Percentiles rank a stretch among this genome's conserved stretches.
phyloP scores from a whole-genome alignment of 192 early-diverging fungal genomes.

The Mortierella antarctica region DNA sequence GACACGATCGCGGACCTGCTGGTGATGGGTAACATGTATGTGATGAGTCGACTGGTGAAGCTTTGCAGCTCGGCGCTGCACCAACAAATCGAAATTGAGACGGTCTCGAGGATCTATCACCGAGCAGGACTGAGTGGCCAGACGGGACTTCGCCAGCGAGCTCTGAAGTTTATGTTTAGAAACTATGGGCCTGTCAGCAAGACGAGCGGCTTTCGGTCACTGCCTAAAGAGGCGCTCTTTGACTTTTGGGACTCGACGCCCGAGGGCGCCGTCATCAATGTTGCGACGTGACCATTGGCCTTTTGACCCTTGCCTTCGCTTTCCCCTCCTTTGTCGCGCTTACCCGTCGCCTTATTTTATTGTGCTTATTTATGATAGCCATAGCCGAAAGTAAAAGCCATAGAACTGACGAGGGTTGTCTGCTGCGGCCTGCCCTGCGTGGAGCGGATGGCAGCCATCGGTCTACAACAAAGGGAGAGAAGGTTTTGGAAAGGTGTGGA shows the following conservation, averaged over 20 bases:
- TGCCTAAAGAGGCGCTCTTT: slow-evolving; percentile 63
- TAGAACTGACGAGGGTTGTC: too few species aligned
- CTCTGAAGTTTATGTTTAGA: slow-evolving; percentile 65
- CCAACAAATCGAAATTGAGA: slow-evolving; percentile 60
- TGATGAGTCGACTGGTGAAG: slow-evolving; percentile 61
- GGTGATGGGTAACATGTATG: slow-evolving; percentile 70
- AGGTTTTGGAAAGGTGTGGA: slow-evolving; percentile 6
- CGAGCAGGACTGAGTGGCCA: slow-evolving; percentile 62
- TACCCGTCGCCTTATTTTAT: background rate
- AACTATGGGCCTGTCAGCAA: slow-evolving; percentile 71
- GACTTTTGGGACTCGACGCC: slow-evolving; percentile 72
- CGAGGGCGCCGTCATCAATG: slow-evolving; percentile 57
- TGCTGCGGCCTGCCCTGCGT: too few species aligned
- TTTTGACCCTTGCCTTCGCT: background rate
- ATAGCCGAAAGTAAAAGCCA: too few species aligned
- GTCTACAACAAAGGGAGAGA: background rate
- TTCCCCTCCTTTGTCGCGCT: background rate
- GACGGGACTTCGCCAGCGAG: slow-evolving; percentile 60
- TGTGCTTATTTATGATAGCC: background rate
- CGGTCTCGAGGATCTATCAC: slow-evolving; percentile 66
- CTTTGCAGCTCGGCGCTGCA: slow-evolving; percentile 62
- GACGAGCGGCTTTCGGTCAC: slow-evolving; percentile 61
- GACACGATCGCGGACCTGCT: slow-evolving; percentile 64
- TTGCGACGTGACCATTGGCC: slow-evolving; percentile 9
- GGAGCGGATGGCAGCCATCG: too few species aligned